A percentile compares a stretch with the other conserved stretches of the same genome.
phyloP scores from a whole-genome alignment of 331 rosid genomes.

The Arachis monticola region DNA sequence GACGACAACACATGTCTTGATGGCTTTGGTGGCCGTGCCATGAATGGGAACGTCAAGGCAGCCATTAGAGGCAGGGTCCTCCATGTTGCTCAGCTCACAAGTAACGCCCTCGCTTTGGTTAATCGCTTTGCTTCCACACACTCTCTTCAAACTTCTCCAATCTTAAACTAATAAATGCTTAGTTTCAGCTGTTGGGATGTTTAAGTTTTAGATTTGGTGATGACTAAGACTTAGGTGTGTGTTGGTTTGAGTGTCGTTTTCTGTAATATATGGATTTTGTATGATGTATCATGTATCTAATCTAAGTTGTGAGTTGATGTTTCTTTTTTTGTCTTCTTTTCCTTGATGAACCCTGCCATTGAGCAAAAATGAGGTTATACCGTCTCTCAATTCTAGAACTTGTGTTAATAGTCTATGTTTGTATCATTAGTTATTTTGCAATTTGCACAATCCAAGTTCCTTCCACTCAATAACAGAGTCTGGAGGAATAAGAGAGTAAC shows the following conservation, averaged over 20 bases:
- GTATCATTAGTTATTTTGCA: neutral
- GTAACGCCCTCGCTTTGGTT: slow-evolving; percentile 78
- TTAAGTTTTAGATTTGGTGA: neutral
- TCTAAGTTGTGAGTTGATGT: too few relatives aligned
- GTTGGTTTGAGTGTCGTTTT: neutral
- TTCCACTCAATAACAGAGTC: neutral
- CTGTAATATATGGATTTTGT: slow-evolving; percentile 15
- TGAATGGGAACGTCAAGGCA: slow-evolving; percentile 58
- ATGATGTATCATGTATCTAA: neutral
- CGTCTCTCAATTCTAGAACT: too few relatives aligned
- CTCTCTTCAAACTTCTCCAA: slow-evolving; percentile 21
- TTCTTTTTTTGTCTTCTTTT: neutral
- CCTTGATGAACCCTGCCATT: neutral
- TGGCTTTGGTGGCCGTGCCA: slow-evolving; percentile 51
- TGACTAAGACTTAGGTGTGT: too few relatives aligned
- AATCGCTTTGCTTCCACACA: slow-evolving; percentile 54
- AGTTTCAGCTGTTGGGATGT: neutral
- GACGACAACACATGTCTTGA: slow-evolving; percentile 76
- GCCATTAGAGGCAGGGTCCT: slow-evolving; percentile 48
- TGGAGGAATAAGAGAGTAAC: neutral
- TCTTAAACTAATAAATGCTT: neutral
- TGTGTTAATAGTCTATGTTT: neutral
- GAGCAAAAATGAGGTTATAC: neutral
- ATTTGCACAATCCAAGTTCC: neutral
- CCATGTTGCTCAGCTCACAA: slow-evolving; percentile 69